Evolutionary conservation across 1,284 basidiomycete genomes (phyloP).

Genomic region (Boletus austroedulis): DNA sequence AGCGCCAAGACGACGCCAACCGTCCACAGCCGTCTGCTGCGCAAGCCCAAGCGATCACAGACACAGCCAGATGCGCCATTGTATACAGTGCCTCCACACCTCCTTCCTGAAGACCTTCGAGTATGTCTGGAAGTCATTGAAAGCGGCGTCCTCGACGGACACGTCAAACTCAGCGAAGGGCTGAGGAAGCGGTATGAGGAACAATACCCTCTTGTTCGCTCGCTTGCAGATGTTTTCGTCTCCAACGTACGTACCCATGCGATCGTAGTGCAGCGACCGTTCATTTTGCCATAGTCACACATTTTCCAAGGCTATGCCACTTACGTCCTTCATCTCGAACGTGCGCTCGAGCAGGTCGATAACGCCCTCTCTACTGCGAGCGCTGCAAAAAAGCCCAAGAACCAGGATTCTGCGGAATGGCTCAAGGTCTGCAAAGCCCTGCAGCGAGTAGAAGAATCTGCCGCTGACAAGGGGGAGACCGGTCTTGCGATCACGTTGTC

Average conservation of each 20-base stretch:
- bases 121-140: constrained; percentile 84
- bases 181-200: constrained; percentile 87
- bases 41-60: constrained; percentile 66
- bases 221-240: constrained; percentile 90
- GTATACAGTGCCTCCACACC: constrained; percentile 63
- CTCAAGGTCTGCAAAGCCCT: constrained; percentile 69
- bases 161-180: constrained; percentile 77
- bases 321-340: constrained; percentile 89
- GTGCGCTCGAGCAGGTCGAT: constrained; percentile 84
- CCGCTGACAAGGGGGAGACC: constrained; percentile 85
- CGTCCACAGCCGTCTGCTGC: constrained; percentile 50
- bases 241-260: constrained; percentile 67
- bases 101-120: constrained; percentile 82
- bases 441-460: constrained; percentile 74
- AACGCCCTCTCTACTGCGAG: constrained; percentile 64
- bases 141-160: constrained; percentile 81
- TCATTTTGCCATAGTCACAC: constrained; percentile 61
- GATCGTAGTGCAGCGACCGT: constrained; percentile 4
- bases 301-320: constrained; percentile 89
- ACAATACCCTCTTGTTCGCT: constrained; percentile 88
- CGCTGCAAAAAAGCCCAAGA: constrained; percentile 71
- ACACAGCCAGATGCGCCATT: constrained; percentile 47
- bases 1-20: constrained; percentile 45
- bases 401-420: constrained; percentile 75
- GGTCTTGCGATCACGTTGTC: constrained; percentile 91